These are phyloP conservation scores for Melanomma pulvis-pyrius DNA, from an alignment of 495 filamentous ascomycete species.

Conservation along the genomic window DNA sequence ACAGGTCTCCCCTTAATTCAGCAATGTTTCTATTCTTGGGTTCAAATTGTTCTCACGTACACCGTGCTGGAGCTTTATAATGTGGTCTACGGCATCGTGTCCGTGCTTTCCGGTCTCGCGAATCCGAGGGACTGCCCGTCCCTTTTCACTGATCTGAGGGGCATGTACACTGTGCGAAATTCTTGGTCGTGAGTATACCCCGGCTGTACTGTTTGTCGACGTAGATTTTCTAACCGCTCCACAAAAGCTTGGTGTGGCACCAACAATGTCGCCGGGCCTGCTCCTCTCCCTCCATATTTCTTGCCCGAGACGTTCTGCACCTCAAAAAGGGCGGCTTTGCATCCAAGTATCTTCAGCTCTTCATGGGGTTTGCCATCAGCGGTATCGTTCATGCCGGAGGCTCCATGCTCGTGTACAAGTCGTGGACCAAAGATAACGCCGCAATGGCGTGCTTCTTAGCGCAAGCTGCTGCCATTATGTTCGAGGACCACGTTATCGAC, in stretches of 20 bases:
- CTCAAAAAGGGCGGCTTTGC: conserved; percentile 23
- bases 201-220: neutral
- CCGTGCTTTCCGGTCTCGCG: conserved; percentile 5
- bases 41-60: conserved; percentile 23
- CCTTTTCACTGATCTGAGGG: conserved; percentile 12
- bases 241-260: conserved; percentile 14
- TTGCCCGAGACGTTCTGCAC: conserved; percentile 19
- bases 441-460: conserved; percentile 5
- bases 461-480: conserved; percentile 18
- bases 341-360: conserved; percentile 29
- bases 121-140: conserved; percentile 23
- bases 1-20: neutral
- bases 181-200: conserved; percentile 18
- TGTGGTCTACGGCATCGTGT: neutral
- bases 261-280: conserved; percentile 16
- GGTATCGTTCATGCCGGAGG: conserved; percentile 3
- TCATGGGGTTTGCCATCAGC: conserved; percentile 16
- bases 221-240: neutral
- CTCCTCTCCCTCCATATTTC: conserved; percentile 5
- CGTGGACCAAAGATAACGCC: conserved; percentile 1
- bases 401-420: neutral
- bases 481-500: conserved; percentile 25
- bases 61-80: conserved; percentile 12
- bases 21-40: conserved; percentile 3
- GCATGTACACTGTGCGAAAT: conserved; percentile 21